These are phyloP conservation scores for Nemania diffusa DNA, from an alignment of 2,329 filamentous ascomycete genomes.

Conservation along the genomic window DNA sequence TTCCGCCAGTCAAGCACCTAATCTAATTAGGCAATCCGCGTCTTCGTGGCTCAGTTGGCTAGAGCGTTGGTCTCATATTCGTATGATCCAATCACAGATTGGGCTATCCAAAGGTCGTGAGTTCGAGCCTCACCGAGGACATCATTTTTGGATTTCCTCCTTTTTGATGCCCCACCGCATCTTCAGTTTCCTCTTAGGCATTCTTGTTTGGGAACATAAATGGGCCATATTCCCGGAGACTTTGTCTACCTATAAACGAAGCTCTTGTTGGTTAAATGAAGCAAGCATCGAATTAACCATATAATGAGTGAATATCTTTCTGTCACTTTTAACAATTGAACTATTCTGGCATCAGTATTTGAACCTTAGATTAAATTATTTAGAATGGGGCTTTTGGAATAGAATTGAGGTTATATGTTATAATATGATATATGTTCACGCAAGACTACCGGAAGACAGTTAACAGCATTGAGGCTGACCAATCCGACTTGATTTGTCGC, in stretches of 20 bases:
- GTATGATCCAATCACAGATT: constrained; percentile 43
- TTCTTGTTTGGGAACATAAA: too few species aligned
- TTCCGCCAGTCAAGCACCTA: neutral
- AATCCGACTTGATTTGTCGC: neutral
- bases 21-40: constrained; percentile 14
- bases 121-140: constrained; percentile 62
- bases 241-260: too few species aligned
- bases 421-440: too few species aligned
- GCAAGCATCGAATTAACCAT: too few species aligned
- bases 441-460: too few species aligned
- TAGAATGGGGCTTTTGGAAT: neutral
- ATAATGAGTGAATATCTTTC: too few species aligned
- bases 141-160: constrained; percentile 29
- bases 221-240: too few species aligned
- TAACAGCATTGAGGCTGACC: too few species aligned
- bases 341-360: too few species aligned
- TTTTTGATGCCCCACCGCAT: neutral
- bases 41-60: constrained; percentile 57
- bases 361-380: too few species aligned
- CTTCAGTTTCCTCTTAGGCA: neutral
- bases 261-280: too few species aligned
- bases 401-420: neutral
- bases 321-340: too few species aligned
- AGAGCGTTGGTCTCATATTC: constrained; percentile 57
- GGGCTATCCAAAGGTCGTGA: constrained; percentile 59